A percentile compares a stretch with the other conserved stretches of the same genome.
These are phyloP conservation scores for Barnettozyma vustinii DNA, from an alignment of 805 yeast genomes.

Conservation along the genomic window DNA sequence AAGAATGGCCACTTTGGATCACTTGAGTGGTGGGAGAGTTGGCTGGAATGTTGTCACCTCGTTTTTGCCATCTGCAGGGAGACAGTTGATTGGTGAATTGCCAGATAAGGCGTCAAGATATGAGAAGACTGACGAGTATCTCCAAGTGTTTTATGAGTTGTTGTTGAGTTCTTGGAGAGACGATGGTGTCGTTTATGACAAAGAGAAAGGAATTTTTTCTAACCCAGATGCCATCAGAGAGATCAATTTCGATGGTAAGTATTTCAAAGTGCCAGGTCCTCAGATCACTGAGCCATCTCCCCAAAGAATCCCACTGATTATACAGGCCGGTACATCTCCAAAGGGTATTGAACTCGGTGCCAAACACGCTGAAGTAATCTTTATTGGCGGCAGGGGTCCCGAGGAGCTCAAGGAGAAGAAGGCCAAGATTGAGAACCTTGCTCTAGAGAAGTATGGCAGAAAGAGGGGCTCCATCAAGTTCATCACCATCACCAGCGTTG, in stretches of 20 bases:
- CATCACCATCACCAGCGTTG: slow-evolving; percentile 31
- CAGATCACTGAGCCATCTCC: slow-evolving; percentile 38
- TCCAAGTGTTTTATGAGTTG: slow-evolving; percentile 35
- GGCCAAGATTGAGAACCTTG: slow-evolving; percentile 29
- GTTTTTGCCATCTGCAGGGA: slow-evolving; percentile 35
- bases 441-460: slow-evolving; percentile 31
- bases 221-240: slow-evolving; percentile 36
- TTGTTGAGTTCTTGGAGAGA: slow-evolving; percentile 40
- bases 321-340: slow-evolving; percentile 40
- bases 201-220: slow-evolving; percentile 7
- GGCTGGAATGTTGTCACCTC: slow-evolving; percentile 40
- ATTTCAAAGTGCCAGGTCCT: slow-evolving; percentile 38
- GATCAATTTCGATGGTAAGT: slow-evolving; percentile 36
- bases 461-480: slow-evolving; percentile 34
- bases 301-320: slow-evolving; percentile 38
- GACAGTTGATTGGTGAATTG: slow-evolving; percentile 23
- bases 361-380: slow-evolving; percentile 37
- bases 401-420: slow-evolving; percentile 27
- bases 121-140: slow-evolving; percentile 36
- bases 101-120: slow-evolving; percentile 30
- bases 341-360: slow-evolving; percentile 38
- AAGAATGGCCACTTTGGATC: slow-evolving; percentile 36
- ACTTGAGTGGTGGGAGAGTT: slow-evolving; percentile 34
- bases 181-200: slow-evolving; percentile 28
- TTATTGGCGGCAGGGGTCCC: slow-evolving; percentile 32